A percentile compares a stretch with the other conserved stretches of the same genome.
phyloP scores from a whole-genome alignment of 805 yeast genomes.

The Brettanomyces naardenensis region DNA sequence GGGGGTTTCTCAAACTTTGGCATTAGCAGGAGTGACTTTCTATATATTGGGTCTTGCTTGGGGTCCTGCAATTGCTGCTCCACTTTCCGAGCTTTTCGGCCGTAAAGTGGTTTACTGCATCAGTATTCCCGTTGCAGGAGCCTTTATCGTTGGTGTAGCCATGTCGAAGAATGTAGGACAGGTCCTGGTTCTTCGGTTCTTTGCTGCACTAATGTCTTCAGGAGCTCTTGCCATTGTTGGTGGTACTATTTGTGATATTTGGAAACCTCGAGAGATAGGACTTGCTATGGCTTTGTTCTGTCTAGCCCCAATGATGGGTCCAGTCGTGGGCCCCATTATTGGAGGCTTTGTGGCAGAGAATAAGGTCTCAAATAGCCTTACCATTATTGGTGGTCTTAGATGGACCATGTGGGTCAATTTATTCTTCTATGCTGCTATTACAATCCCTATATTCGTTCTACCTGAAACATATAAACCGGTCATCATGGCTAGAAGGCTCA shows the following conservation, averaged over 20 bases:
- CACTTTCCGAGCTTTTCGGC: too few species aligned
- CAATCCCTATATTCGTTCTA: slow-evolving; percentile 34
- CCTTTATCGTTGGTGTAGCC: too few species aligned
- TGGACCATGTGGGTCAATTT: slow-evolving; percentile 69
- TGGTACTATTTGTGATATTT: slow-evolving; percentile 75
- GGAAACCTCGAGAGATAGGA: slow-evolving; percentile 58
- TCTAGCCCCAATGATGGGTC: slow-evolving; percentile 75
- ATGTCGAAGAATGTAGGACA: too few species aligned
- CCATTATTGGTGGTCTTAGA: slow-evolving; percentile 43
- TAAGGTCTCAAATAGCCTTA: slow-evolving; percentile 22
- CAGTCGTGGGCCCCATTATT: slow-evolving; percentile 67
- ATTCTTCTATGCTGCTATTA: slow-evolving; percentile 55
- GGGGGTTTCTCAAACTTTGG: too few species aligned
- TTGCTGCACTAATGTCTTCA: too few species aligned
- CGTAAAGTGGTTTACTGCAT: too few species aligned
- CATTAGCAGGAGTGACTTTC: too few species aligned
- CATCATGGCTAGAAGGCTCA: slow-evolving; percentile 47
- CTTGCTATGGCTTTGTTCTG: slow-evolving; percentile 75
- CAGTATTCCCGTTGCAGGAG: too few species aligned
- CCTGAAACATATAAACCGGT: slow-evolving; percentile 74
- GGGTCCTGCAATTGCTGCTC: too few species aligned
- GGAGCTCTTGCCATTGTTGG: too few species aligned
- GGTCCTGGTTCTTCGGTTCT: too few species aligned
- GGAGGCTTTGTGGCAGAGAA: slow-evolving; percentile 61
- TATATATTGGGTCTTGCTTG: too few species aligned